A percentile compares a stretch with the other conserved stretches of the same genome.
Evolutionary conservation across 225 moss, liverwort and hornwort genomes (phyloP).

Genomic region (Pseudisothecium myosuroides): DNA sequence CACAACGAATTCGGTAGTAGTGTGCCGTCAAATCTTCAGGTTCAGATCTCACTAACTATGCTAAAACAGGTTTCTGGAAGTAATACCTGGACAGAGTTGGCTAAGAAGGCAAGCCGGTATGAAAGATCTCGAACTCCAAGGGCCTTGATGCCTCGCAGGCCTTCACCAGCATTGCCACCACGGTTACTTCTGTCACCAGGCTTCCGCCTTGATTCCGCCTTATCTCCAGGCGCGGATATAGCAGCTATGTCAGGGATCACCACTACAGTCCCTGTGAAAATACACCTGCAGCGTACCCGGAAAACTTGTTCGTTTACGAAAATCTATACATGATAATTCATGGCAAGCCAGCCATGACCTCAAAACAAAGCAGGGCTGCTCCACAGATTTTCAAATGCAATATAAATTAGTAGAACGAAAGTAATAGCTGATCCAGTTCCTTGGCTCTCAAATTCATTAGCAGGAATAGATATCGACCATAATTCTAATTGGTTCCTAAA

Average conservation of each 20-base stretch:
- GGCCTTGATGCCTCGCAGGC: constrained; percentile 90
- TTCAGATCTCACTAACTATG: not conserved
- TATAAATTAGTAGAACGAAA: not conserved
- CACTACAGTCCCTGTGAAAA: constrained; percentile 89
- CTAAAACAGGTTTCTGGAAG: not conserved
- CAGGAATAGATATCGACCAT: not conserved
- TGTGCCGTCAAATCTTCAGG: not conserved
- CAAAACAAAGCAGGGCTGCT: not conserved
- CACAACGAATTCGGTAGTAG: not conserved
- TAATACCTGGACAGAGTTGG: constrained; percentile 93
- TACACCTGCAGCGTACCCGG: constrained; percentile 48
- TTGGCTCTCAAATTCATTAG: not conserved
- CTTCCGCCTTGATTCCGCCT: constrained; percentile 79
- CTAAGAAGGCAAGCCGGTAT: constrained; percentile 91
- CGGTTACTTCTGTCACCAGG: constrained; percentile 45
- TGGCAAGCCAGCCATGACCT: not conserved
- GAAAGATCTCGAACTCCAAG: constrained; percentile 93
- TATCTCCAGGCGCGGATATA: constrained; percentile 85
- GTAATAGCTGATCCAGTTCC: not conserved
- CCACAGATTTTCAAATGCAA: not conserved
- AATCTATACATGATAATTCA: not conserved
- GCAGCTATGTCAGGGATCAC: constrained; percentile 97
- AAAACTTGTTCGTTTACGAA: not conserved
- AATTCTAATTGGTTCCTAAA: not conserved
- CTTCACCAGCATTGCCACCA: constrained; percentile 58